phyloP scores from a whole-genome alignment of 306 rosid genomes.

The Ochetophila trinervis region DNA sequence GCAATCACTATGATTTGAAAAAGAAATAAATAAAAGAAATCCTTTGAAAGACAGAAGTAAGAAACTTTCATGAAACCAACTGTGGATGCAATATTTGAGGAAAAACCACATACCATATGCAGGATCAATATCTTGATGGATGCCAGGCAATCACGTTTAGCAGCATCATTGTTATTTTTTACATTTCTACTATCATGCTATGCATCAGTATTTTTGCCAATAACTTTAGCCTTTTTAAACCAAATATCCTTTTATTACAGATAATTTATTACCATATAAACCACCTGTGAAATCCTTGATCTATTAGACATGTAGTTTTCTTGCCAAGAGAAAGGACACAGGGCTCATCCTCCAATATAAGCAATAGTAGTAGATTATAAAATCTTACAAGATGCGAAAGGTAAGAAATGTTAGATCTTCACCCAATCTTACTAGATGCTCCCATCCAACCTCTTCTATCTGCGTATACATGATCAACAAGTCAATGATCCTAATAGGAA shows the following conservation, averaged over 20 bases:
- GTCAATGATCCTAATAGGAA: too few relatives aligned
- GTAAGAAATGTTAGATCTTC: too few relatives aligned
- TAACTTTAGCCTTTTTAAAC: background rate
- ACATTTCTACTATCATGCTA: slow-evolving; percentile 6
- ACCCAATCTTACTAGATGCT: too few relatives aligned
- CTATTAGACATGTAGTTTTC: background rate
- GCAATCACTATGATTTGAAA: too few relatives aligned
- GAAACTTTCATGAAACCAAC: background rate
- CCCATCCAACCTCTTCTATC: too few relatives aligned
- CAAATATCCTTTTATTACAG: background rate
- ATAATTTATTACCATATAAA: background rate
- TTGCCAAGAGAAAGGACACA: background rate
- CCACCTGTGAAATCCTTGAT: background rate
- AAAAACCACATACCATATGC: background rate
- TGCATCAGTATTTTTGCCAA: background rate
- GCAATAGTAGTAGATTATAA: background rate
- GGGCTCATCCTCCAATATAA: background rate
- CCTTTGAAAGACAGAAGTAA: too few relatives aligned
- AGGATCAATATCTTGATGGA: background rate
- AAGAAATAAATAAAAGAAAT: too few relatives aligned
- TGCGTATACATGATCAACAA: too few relatives aligned
- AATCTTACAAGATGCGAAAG: too few relatives aligned
- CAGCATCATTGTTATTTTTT: background rate
- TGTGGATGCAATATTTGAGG: too few relatives aligned
- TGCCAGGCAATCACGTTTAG: background rate